Conservation (phyloP, 139 green algal genomes). For the Trebouxia sp. region DNA sequence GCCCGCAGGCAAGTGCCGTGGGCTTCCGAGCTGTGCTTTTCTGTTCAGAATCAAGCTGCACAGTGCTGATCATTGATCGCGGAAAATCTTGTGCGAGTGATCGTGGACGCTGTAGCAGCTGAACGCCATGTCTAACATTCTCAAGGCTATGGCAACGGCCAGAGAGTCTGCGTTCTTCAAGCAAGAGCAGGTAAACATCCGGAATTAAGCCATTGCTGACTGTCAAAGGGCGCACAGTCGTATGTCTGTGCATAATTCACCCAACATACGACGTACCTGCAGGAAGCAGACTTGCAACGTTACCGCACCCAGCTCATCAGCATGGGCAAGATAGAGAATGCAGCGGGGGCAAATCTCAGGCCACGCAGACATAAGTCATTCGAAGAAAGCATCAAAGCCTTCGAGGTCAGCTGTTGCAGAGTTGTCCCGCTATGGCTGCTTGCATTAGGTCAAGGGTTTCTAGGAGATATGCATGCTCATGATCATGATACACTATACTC, state of each 20-base stretch:
- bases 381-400: slow-evolving; percentile 33
- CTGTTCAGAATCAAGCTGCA: too few relatives aligned
- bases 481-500: too few relatives aligned
- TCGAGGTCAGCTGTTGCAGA: slow-evolving; percentile 31
- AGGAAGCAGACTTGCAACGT: slow-evolving; percentile 49
- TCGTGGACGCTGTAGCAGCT: not conserved
- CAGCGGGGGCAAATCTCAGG: slow-evolving; percentile 24
- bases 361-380: slow-evolving; percentile 28
- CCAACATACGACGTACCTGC: not conserved
- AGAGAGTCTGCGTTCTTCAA: slow-evolving; percentile 26
- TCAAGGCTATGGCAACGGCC: slow-evolving; percentile 17
- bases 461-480: too few relatives aligned
- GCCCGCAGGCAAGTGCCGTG: not conserved
- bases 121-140: slow-evolving; percentile 4
- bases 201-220: too few relatives aligned
- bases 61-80: too few relatives aligned
- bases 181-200: slow-evolving; percentile 11
- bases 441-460: not conserved
- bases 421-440: not conserved
- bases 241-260: too few relatives aligned
- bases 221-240: too few relatives aligned
- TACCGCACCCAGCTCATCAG: slow-evolving; percentile 42
- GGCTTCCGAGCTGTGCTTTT: not conserved
- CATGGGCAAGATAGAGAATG: slow-evolving; percentile 40
- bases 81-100: not conserved